These are phyloP conservation scores for Paratrypanosoma confusum DNA, from an alignment of 208 protist species.

Conservation along the genomic window DNA sequence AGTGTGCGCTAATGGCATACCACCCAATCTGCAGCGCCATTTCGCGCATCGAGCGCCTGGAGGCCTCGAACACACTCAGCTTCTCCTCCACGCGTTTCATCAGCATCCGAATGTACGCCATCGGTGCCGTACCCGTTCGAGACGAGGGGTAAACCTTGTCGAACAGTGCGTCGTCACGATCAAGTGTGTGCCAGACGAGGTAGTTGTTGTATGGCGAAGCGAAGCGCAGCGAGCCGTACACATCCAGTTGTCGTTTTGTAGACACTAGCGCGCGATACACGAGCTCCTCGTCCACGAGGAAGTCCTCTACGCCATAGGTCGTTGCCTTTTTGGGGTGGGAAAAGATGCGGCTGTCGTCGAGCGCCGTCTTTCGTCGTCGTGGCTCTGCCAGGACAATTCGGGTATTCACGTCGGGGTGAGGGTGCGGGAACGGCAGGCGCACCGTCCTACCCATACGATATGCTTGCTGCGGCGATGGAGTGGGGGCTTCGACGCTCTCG, in stretches of 20 bases:
- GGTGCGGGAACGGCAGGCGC: constrained; percentile 36
- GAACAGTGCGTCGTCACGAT: constrained; percentile 42
- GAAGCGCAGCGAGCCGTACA: constrained; percentile 42
- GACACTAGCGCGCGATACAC: constrained; percentile 58
- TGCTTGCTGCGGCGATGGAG: too few relatives aligned
- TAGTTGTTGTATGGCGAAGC: constrained; percentile 65
- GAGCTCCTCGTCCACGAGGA: constrained; percentile 78
- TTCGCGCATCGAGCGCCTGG: constrained; percentile 24
- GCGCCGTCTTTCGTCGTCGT: constrained; percentile 33
- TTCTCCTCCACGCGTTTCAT: constrained; percentile 7
- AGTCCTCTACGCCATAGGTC: constrained; percentile 63
- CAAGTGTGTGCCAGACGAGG: constrained; percentile 58
- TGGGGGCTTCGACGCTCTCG: too few relatives aligned
- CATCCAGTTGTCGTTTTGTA: constrained; percentile 50
- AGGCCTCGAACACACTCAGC: constrained; percentile 18
- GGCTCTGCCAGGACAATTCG: constrained; percentile 69
- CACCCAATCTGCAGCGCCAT: constrained; percentile 55
- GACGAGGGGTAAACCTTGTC: constrained; percentile 23
- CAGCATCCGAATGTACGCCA: too few relatives aligned
- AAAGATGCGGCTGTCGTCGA: constrained; percentile 81
- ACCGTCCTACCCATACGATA: constrained; percentile 50
- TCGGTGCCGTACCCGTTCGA: neutral
- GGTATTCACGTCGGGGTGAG: constrained; percentile 63
- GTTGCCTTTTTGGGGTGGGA: constrained; percentile 75
- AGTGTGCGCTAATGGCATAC: constrained; percentile 74